Base-by-base conservation (phyloP, 768 basidiomycete species). In the Amylocystis lapponica region DNA sequence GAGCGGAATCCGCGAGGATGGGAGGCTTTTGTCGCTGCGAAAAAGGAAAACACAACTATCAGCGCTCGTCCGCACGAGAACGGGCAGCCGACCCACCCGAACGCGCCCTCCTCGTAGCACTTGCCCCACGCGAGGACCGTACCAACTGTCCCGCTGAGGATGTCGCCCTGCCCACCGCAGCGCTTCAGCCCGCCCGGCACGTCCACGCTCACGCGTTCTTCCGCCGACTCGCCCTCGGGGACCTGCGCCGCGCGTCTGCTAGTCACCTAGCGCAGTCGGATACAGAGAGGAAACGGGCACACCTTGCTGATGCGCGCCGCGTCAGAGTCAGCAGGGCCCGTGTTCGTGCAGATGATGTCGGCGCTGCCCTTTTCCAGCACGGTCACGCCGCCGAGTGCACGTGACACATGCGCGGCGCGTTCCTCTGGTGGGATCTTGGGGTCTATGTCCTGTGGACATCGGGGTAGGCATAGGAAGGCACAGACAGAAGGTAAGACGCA, bases 161-260 rank as follows among this genome's bases (percentile, higher is more conserved):
- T 81, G 64, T 99, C 96, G 0, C 96, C 96, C 61, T 98, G 96
- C 1, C 96, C 96, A 11, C 96, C 95, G 55, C 91, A 94, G 43
- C 96, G 70, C 66, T 95, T 95, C 54, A 89, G 53, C 2, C 95
- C 93, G 2, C 96, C 96, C 41, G 77, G 66, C 0, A 72, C 65
- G 49, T 86, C 81, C 22, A 86, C 79, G 3, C 92, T 64, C 3
- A 77, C 75, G 55, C 85, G 81, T 44, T 70, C 68, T 29, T 74
- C 70, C 29, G 68, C 71, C 17, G 41, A 49, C 48, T 60, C 55
- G 23, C 46, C 45, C 14, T 48, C 49, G 17, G 39, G 27, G 11
- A 54, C 47, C 50, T 51, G 30, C 3, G 5, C n/a, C n/a, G n/a
- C n/a, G 27, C 25, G 19, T 6, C 5, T 22, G 25, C 25, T 11